Evolutionary conservation across 331 rosid species (phyloP).

Genomic region (Quercus phellos): DNA sequence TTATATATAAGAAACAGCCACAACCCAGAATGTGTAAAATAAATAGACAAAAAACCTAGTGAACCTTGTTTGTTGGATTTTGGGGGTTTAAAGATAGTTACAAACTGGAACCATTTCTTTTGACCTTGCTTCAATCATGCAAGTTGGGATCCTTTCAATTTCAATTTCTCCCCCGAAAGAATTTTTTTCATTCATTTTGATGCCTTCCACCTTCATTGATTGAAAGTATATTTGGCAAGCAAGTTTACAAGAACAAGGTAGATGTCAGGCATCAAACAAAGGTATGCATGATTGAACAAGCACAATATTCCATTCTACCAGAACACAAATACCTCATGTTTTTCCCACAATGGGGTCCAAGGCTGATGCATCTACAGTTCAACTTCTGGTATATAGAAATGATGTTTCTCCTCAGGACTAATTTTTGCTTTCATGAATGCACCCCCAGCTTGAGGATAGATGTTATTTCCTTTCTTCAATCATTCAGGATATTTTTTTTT

Average conservation of each 20-base stretch:
- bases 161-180: conserved; percentile 55
- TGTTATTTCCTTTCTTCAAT: conserved; percentile 30
- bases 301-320: background rate
- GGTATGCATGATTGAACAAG: background rate
- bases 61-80: conserved; percentile 54
- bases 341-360: conserved; percentile 56
- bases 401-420: conserved; percentile 66
- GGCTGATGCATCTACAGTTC: conserved; percentile 76
- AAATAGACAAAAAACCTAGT: background rate
- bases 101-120: conserved; percentile 66
- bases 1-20: background rate
- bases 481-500: conserved; percentile 52
- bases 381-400: conserved; percentile 85
- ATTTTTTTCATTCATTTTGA: conserved; percentile 35
- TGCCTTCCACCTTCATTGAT: conserved; percentile 44
- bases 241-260: conserved; percentile 10
- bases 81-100: conserved; percentile 50
- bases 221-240: conserved; percentile 69
- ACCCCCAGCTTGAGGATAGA: conserved; percentile 35
- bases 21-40: background rate
- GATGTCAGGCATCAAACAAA: conserved; percentile 11
- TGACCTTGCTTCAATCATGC: conserved; percentile 66
- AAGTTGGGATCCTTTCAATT: conserved; percentile 65
- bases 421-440: conserved; percentile 41
- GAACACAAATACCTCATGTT: conserved; percentile 52